phyloP scores from a whole-genome alignment of 2,329 filamentous ascomycete species.

The Peltaster fructicola region DNA sequence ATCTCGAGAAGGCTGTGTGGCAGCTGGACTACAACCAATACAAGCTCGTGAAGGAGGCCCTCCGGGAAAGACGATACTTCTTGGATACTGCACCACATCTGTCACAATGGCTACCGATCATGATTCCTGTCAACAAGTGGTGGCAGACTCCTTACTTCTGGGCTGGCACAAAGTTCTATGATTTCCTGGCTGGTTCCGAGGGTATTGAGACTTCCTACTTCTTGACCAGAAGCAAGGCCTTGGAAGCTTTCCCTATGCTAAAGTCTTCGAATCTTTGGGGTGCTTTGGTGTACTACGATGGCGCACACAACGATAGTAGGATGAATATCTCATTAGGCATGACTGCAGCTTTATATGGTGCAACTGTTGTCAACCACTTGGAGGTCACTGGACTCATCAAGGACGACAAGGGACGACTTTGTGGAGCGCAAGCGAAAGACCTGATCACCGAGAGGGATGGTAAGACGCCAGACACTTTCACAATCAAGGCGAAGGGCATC shows the following conservation, averaged over 20 bases:
- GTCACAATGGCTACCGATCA: constrained; percentile 64
- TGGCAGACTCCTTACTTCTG: constrained; percentile 71
- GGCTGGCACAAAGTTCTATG: constrained; percentile 66
- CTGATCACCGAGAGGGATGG: constrained; percentile 49
- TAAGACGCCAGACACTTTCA: constrained; percentile 43
- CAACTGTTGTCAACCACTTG: constrained; percentile 66
- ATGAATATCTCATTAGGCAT: constrained; percentile 84
- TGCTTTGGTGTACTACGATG: constrained; percentile 79
- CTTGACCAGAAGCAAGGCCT: constrained; percentile 65
- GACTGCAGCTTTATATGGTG: constrained; percentile 74
- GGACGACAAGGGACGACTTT: constrained; percentile 52
- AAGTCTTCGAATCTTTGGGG: constrained; percentile 64
- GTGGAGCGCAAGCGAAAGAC: constrained; percentile 57
- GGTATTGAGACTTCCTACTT: constrained; percentile 85
- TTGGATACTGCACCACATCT: constrained; percentile 69
- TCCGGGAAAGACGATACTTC: constrained; percentile 70
- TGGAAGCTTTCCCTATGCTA: constrained; percentile 79
- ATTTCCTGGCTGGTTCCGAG: constrained; percentile 68
- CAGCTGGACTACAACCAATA: constrained; percentile 69
- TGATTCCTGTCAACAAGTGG: constrained; percentile 68
- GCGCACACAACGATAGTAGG: constrained; percentile 77
- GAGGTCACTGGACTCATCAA: constrained; percentile 65
- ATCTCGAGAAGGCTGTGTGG: constrained; percentile 74
- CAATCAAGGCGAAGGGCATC: constrained; percentile 59
- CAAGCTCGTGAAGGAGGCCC: constrained; percentile 60